A percentile compares a stretch with the other conserved stretches of the same genome.
Evolutionary conservation across 2,329 filamentous ascomycete genomes (phyloP).

Genomic region (Sporothrix pallida): DNA sequence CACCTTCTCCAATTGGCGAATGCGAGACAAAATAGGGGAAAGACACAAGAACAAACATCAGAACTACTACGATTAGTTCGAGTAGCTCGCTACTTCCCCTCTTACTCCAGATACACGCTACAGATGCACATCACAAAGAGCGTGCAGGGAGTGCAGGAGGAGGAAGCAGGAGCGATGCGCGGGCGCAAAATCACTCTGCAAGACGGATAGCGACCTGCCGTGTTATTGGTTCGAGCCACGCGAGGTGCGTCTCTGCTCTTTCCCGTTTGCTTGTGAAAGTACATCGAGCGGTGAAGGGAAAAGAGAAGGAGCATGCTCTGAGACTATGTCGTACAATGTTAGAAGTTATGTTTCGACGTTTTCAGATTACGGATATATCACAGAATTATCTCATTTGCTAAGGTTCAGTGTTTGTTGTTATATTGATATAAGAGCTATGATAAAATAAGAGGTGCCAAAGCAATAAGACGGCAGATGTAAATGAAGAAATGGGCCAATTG

Average conservation of each 20-base stretch:
- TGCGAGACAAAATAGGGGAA: neutral
- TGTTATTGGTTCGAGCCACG: slow-evolving; percentile 25
- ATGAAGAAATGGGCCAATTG: neutral
- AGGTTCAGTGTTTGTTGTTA: neutral
- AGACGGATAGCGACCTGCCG: slow-evolving; percentile 5
- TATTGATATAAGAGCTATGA: neutral
- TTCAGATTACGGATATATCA: neutral
- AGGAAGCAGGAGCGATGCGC: too few species aligned
- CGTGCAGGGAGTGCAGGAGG: too few species aligned
- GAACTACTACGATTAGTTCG: neutral
- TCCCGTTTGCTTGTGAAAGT: neutral
- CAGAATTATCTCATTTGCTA: neutral
- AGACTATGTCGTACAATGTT: too few species aligned
- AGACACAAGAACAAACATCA: neutral
- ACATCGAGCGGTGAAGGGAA: neutral
- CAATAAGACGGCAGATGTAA: neutral
- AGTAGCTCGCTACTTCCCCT: neutral
- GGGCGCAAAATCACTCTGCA: neutral
- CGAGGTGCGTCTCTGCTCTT: neutral
- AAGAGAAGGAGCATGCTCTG: neutral
- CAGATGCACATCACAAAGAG: neutral
- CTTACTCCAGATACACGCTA: neutral
- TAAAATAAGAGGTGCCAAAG: neutral
- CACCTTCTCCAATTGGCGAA: neutral
- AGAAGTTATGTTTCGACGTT: too few species aligned